Evolutionary conservation across 805 yeast species (phyloP), one percentile per base, ranked within the genome.

Genomic region (Brettanomyces bruxellensis): DNA sequence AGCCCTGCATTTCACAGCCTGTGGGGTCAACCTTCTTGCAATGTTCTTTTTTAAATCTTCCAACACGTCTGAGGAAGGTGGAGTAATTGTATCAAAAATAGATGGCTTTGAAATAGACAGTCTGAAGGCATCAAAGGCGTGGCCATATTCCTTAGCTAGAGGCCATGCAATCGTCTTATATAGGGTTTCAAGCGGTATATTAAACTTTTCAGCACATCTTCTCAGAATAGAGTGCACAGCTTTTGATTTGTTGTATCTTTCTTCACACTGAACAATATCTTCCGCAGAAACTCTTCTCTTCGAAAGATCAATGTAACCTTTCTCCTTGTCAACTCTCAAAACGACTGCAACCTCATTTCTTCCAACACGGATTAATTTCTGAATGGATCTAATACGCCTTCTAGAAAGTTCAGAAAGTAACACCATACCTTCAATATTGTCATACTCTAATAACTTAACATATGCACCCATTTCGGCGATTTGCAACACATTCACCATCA

Each of bases 381-480:
- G 99, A 62, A 93, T 93, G 45, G 97, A 88, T 68, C 99, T 81
- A 61, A 93, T 93, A 73, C 99, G 95, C 76, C 99, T 88, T 79
- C 99, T 86, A 35, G 98, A 90, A 57, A 93, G 78, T 71, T 93
- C 99, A 38, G 95, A 85, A 59, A 93, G 78, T 55, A 93, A 74
- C 48, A 93, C 95, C 99, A 93, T 93, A 61, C 99, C 99, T 70
- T 93, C 99, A 62, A 93, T 91, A 66, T 91, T 93, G 70, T 93
- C 98, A 64, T 93, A 93, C 70, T 93, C 99, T 54, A 93, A 76
- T 54, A 93, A 76, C 68, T 89, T 91, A 54, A 93, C 95, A 67
- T 93, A 93, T 12, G 99, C 99, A 49, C 99, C 99, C 99, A 93
- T 93, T 68, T 93, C 99, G 56, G 98, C 99, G 58, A 93, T 93